A percentile compares a stretch with the other conserved stretches of the same genome.
Conservation (phyloP, 2,329 filamentous ascomycete genomes). For the Pseudogymnoascus sp. region DNA sequence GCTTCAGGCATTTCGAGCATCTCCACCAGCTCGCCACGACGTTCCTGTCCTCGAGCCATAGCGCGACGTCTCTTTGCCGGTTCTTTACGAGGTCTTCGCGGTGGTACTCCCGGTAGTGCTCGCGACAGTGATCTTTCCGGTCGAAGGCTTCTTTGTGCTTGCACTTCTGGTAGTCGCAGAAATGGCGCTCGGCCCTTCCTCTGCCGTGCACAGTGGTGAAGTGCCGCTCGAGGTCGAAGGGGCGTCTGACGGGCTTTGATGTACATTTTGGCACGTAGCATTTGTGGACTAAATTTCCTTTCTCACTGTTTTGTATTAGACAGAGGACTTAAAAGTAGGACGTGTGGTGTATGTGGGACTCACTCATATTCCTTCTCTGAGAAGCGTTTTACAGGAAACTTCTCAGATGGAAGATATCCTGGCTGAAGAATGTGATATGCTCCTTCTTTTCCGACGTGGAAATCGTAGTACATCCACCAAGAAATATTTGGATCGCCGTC, state of each 20-base stretch:
- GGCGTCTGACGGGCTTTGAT: constrained; percentile 19
- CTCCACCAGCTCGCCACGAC: constrained; percentile 20
- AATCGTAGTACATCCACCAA: constrained; percentile 10
- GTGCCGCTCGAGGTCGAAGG: constrained; percentile 33
- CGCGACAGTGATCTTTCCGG: constrained; percentile 39
- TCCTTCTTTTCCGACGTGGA: background rate
- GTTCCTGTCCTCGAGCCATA: constrained; percentile 20
- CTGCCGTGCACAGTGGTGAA: constrained; percentile 26
- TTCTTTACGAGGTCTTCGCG: constrained; percentile 30
- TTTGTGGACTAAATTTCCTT: background rate
- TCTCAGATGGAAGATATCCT: background rate
- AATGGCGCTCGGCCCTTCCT: constrained; percentile 15
- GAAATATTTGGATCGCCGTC: constrained; percentile 8
- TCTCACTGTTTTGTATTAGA: background rate
- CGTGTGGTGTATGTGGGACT: background rate
- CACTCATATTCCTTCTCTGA: background rate
- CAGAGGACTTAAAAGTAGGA: no score
- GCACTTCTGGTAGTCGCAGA: constrained; percentile 28
- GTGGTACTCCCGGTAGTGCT: constrained; percentile 41
- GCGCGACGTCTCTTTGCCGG: constrained; percentile 15
- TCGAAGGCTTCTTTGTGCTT: constrained; percentile 32
- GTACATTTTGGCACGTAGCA: background rate
- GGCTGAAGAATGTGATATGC: constrained; percentile 7
- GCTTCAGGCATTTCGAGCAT: constrained; percentile 23
- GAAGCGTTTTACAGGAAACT: background rate